Conservation (phyloP, 2,329 filamentous ascomycete genomes). For the Phyllosticta capitalensis region DNA sequence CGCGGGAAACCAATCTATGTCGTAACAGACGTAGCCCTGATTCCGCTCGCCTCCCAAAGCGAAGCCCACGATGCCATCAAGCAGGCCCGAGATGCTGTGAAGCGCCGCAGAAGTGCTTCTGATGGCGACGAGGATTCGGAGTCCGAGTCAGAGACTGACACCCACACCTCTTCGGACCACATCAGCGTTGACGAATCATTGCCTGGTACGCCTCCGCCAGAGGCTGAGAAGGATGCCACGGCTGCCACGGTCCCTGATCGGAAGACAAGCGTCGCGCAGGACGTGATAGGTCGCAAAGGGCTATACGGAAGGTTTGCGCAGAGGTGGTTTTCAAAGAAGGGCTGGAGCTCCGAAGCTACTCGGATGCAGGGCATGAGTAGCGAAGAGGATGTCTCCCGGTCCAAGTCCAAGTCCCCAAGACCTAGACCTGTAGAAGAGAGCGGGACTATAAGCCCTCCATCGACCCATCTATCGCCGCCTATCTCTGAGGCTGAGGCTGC, state of each 20-base stretch:
- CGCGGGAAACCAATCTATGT: constrained; percentile 75
- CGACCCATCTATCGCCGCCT: constrained; percentile 1
- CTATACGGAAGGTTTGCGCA: constrained; percentile 83
- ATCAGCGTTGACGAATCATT: constrained; percentile 24
- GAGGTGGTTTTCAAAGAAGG: constrained; percentile 80
- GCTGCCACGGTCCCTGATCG: constrained; percentile 20
- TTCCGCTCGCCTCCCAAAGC: constrained; percentile 66
- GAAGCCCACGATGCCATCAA: constrained; percentile 66
- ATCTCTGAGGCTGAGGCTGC: constrained; percentile 1
- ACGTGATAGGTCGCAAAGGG: constrained; percentile 75
- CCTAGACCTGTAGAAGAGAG: constrained; percentile 2
- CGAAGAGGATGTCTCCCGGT: constrained; percentile 32
- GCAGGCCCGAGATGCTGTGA: constrained; percentile 43
- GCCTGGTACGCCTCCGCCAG: constrained; percentile 21
- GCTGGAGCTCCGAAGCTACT: constrained; percentile 65
- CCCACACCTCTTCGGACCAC: constrained; percentile 26
- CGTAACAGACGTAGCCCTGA: constrained; percentile 81
- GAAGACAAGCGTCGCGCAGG: constrained; percentile 62
- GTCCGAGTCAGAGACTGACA: constrained; percentile 16
- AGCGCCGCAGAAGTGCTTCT: constrained; percentile 26
- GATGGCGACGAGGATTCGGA: constrained; percentile 23
- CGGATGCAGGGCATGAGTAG: constrained; percentile 59
- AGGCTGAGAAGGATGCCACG: constrained; percentile 22
- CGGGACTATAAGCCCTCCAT: background rate
- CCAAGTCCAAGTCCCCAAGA: background rate